Evolutionary conservation across 371 early-diverging fungal species (phyloP).

Genomic region (Rhizopus microsporus): DNA sequence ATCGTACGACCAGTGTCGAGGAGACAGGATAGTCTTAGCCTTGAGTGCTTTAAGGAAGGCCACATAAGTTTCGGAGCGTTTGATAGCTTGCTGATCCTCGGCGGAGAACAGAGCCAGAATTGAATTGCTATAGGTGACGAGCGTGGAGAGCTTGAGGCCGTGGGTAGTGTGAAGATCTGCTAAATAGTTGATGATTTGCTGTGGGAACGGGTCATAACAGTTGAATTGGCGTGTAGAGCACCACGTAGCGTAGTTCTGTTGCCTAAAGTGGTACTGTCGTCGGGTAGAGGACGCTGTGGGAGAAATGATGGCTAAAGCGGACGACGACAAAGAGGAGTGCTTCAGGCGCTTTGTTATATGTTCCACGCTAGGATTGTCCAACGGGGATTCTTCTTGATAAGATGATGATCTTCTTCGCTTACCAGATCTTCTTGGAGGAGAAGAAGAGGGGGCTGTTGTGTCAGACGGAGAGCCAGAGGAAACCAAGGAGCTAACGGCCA

Average conservation of each 20-base stretch:
- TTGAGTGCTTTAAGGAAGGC: constrained; percentile 9
- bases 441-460: background rate
- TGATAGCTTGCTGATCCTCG: background rate
- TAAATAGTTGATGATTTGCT: constrained; percentile 15
- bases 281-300: background rate
- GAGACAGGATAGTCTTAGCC: constrained; percentile 10
- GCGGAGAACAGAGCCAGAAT: constrained; percentile 6
- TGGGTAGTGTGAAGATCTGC: background rate
- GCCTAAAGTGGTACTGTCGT: background rate
- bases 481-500: constrained; percentile 30
- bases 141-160: constrained; percentile 10
- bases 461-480: constrained; percentile 7
- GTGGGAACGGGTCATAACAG: background rate
- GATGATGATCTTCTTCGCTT: background rate
- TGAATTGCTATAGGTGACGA: constrained; percentile 7
- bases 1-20: constrained; percentile 1
- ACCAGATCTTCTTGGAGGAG: background rate
- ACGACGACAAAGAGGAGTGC: too few species aligned
- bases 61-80: background rate
- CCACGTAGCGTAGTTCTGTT: constrained; percentile 2
- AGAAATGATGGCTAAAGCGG: too few species aligned
- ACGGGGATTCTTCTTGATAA: background rate
- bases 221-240: background rate
- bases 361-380: background rate
- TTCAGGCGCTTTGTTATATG: background rate